Percentiles rank a stretch among this genome's conserved stretches.
phyloP scores from a whole-genome alignment of 2,329 filamentous ascomycete genomes.

The Phoma sp. region DNA sequence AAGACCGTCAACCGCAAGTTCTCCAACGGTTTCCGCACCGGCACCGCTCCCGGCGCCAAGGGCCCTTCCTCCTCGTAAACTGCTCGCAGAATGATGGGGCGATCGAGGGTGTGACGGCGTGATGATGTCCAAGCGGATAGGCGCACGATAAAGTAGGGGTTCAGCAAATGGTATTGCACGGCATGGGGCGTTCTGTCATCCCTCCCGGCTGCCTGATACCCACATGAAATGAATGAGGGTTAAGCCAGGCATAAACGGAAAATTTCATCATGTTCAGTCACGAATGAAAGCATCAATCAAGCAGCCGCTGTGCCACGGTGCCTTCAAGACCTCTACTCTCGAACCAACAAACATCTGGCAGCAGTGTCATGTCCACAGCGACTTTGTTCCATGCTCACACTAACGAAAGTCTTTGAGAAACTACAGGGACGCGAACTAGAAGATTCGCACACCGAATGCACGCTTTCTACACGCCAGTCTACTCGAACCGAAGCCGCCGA shows the following conservation, averaged over 20 bases:
- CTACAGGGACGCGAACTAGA: neutral
- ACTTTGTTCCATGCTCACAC: neutral
- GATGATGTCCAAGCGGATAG: constrained; percentile 35
- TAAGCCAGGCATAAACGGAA: constrained; percentile 47
- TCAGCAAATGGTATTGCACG: constrained; percentile 47
- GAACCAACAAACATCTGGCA: neutral
- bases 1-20: constrained; percentile 91
- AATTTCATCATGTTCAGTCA: constrained; percentile 50
- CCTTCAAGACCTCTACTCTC: constrained; percentile 5
- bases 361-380: neutral
- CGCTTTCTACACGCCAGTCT: neutral
- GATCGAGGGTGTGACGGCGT: constrained; percentile 30
- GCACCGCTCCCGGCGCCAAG: constrained; percentile 82
- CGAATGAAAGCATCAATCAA: constrained; percentile 42
- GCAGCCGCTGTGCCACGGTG: constrained; percentile 20
- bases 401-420: neutral
- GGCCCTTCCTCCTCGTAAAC: constrained; percentile 58
- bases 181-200: constrained; percentile 48
- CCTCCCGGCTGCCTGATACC: constrained; percentile 43
- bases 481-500: neutral
- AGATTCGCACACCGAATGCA: neutral
- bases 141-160: constrained; percentile 43
- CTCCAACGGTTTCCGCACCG: constrained; percentile 97
- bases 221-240: constrained; percentile 39
- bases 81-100: constrained; percentile 20